Conservation (phyloP, 805 yeast species). For the Myxozyma monticola region DNA sequence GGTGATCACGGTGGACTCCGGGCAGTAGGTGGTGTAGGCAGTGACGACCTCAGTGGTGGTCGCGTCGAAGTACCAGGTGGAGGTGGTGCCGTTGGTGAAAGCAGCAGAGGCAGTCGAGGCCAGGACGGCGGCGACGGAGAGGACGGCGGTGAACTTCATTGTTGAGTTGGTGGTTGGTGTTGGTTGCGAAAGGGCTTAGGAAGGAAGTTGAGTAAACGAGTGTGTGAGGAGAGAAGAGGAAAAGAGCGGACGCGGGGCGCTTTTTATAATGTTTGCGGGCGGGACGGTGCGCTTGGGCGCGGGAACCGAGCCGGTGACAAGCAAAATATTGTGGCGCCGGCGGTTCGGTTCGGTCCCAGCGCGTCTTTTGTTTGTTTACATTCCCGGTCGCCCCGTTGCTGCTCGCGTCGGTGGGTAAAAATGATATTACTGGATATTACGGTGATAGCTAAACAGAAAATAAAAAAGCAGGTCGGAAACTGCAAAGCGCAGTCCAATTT, state of each 20-base stretch:
- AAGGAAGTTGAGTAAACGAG: constrained; percentile 7
- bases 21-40: constrained; percentile 80
- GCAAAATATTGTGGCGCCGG: too few relatives aligned
- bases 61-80: constrained; percentile 48
- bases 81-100: constrained; percentile 41
- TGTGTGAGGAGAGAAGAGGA: constrained; percentile 1
- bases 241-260: constrained; percentile 2
- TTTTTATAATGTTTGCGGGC: constrained; percentile 10
- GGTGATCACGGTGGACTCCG: constrained; percentile 64
- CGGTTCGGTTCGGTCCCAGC: too few relatives aligned
- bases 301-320: too few relatives aligned
- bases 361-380: too few relatives aligned
- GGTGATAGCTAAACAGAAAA: too few relatives aligned
- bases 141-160: constrained; percentile 31
- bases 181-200: constrained; percentile 14
- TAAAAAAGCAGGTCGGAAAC: too few relatives aligned
- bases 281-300: too few relatives aligned
- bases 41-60: constrained; percentile 58
- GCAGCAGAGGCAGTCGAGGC: constrained; percentile 32
- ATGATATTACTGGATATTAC: too few relatives aligned
- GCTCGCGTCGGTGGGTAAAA: too few relatives aligned
- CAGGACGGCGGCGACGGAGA: constrained; percentile 28
- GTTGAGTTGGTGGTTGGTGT: constrained; percentile 5
- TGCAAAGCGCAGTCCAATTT: too few relatives aligned
- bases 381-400: too few relatives aligned